phyloP scores from a whole-genome alignment of 352 stramenopile genomes.

The Phytophthora ramorum region DNA sequence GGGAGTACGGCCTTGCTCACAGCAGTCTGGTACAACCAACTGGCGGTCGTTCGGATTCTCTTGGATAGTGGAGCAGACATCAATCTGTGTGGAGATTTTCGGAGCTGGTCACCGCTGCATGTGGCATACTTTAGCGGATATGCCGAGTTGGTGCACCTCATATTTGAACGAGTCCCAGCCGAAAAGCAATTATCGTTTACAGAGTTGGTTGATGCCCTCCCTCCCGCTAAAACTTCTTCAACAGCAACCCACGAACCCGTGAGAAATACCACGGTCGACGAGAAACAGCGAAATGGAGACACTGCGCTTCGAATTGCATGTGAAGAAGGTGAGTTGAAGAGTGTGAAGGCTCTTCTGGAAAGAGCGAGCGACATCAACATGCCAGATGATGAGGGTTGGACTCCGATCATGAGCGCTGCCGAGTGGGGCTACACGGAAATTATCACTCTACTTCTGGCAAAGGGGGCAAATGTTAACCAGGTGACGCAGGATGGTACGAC shows the following conservation, averaged over 20 bases:
- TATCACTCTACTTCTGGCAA: too few species aligned
- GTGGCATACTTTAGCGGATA: conserved; percentile 6
- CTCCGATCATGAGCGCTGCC: conserved; percentile 3
- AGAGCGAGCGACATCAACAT: too few species aligned
- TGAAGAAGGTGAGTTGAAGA: too few species aligned
- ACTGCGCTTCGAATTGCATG: too few species aligned
- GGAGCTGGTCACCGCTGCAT: conserved; percentile 4
- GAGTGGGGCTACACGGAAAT: background rate
- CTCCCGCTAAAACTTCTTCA: background rate
- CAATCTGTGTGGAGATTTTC: conserved; percentile 13
- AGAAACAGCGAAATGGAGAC: background rate
- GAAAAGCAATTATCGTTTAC: background rate
- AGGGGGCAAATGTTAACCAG: too few species aligned
- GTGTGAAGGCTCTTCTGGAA: too few species aligned
- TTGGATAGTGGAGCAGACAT: conserved; percentile 14
- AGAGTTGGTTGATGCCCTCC: background rate
- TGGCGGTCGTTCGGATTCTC: conserved; percentile 14
- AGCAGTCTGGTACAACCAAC: conserved; percentile 4
- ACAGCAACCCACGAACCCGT: too few species aligned
- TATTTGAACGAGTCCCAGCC: conserved; percentile 2
- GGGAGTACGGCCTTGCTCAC: conserved; percentile 17
- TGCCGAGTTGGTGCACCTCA: conserved; percentile 17
- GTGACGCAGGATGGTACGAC: background rate
- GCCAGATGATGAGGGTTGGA: conserved; percentile 1
- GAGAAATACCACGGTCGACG: background rate